Evolutionary conservation across 1,284 basidiomycete species (phyloP), one percentile per base, ranked within the genome.

Genomic region (Trichosporon faecale): DNA sequence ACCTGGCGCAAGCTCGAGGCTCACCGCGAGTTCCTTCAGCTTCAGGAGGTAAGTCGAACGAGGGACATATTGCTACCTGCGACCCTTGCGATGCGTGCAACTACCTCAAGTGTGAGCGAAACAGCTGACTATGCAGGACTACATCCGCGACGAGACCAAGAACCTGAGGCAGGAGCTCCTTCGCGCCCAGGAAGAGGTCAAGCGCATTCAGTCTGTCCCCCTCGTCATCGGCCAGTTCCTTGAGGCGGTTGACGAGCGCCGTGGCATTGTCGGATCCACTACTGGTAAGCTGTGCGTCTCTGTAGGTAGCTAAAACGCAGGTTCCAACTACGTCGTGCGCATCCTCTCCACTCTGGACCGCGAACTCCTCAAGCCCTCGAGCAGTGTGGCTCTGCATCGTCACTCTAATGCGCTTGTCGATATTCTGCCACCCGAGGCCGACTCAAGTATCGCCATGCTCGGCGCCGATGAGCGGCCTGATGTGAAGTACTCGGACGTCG

Each of bases 141-240:
- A 99, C 82, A 98, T 99, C 84, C 98, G 99, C 81, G 97, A 99
- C 78, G 97, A 99, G 84, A 96, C 98, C 80, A 92, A 93, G 29
- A 99, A 98, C 82, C 88, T 99, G 70, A 97, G 98, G 83, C 91
- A 96, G 70, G 97, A 99, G 85, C 91, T 99, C 70, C 92, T 99
- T 74, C 92, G 97, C 71, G 97, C 97, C 0, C 96, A 99, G 80
- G 97, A 99, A 84, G 97, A 99, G 86, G 97, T 99, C 77, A 98
- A 98, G 85, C 91, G 97, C 69, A 99, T 99, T 80, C 95, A 99
- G 85, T 94, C 93, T 65, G 97, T 99, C 3, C 97, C 97, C 0
- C 90, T 99, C n/a, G 97, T 99, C 78, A 99, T 99, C 77, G 97
- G 97, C 66, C 97, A 99, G 83, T 99, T 99, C 87, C 89, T 99